Base-by-base conservation (phyloP, 352 stramenopile genomes). In the Phytophthora multivora region DNA sequence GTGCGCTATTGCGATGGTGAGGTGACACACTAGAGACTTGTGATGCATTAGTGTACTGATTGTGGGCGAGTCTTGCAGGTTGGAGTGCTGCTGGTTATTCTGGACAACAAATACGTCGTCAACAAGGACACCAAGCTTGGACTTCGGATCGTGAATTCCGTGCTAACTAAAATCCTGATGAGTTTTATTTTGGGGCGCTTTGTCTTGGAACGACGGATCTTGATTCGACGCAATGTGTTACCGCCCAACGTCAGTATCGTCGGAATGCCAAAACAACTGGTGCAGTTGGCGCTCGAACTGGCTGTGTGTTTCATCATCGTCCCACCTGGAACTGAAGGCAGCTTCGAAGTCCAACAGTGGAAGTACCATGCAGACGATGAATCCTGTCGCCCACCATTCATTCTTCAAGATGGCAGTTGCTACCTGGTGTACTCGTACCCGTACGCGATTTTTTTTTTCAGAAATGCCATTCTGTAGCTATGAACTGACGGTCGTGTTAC, bases 391-490 rank as follows among this genome's bases (percentile, higher is more conserved):
- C 56, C 55, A 4, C 70, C 71, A 6, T 83, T 81, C 49, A 59
- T 68, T 6, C 59, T 68, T 15, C 45, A 75, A 41, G 48, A 39
- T 6, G 68, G 42, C 1, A 79, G 68, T 59, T 93, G 84, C 68
- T 93, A 89, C 43, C 66, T 88, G 38, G 69, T 83, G 13, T 93
- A 90, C 48, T 72, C 69, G 11, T 90, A 93, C 48, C 66, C 77
- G 82, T 93, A 60, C 64, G 79, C 79, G 5, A n/a, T 3, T 23
- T n/a, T 26, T 5, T 33, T 11, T 42, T 36, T 41, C 28, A 42
- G 25, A 4, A 5, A 9, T 26, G 6, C 16, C 9, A 13, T 31
- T 39, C 60, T 11, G 36, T 19, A 26, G 25, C n/a, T 15, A 2
- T 43, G 4, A 55, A 26, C 28, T 63, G 16, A 58, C 12, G 19